Evolutionary conservation across 2,329 filamentous ascomycete genomes (phyloP).

Genomic region (Diaporthe nobilis): DNA sequence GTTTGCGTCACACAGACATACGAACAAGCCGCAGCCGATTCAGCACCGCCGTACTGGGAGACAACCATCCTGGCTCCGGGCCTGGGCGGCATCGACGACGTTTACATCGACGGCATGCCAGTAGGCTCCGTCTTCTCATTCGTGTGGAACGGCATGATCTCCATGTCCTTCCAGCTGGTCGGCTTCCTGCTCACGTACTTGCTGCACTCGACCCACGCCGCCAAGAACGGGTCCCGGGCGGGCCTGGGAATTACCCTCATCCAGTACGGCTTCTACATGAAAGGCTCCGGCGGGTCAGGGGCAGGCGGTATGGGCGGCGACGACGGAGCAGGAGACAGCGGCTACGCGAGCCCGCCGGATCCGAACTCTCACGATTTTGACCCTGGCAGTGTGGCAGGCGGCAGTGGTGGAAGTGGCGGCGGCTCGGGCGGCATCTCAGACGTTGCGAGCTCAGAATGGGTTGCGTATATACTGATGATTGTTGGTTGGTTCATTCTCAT

Average conservation of each 20-base stretch:
- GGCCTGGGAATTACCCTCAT: slow-evolving; percentile 96
- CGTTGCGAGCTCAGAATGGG: slow-evolving; percentile 85
- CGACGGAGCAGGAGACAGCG: slow-evolving; percentile 62
- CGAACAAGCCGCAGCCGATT: slow-evolving; percentile 96
- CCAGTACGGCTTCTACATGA: slow-evolving; percentile 98
- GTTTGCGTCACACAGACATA: slow-evolving; percentile 76
- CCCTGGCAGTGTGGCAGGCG: slow-evolving; percentile 73
- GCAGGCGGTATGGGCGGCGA: slow-evolving; percentile 53
- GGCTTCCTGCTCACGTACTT: slow-evolving; percentile 98
- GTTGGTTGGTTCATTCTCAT: slow-evolving; percentile 99
- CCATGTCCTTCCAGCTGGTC: slow-evolving; percentile 96
- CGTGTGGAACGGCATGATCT: slow-evolving; percentile 95
- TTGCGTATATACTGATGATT: slow-evolving; percentile 95
- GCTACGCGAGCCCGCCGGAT: slow-evolving; percentile 81
- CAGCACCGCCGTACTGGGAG: slow-evolving; percentile 98
- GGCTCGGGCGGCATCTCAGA: slow-evolving; percentile 62
- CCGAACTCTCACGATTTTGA: slow-evolving; percentile 94
- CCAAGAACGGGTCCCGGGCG: slow-evolving; percentile 96
- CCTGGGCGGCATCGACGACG: slow-evolving; percentile 90
- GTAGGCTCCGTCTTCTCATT: slow-evolving; percentile 91
- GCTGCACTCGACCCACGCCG: slow-evolving; percentile 96
- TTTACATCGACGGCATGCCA: slow-evolving; percentile 96
- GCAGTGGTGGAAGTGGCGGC: slow-evolving; percentile 50
- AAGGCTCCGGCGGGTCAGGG: slow-evolving; percentile 62
- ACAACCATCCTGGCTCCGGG: slow-evolving; percentile 97